Evolutionary conservation across 495 filamentous ascomycete species (phyloP).

Genomic region (Aspergillus carlsbadensis): DNA sequence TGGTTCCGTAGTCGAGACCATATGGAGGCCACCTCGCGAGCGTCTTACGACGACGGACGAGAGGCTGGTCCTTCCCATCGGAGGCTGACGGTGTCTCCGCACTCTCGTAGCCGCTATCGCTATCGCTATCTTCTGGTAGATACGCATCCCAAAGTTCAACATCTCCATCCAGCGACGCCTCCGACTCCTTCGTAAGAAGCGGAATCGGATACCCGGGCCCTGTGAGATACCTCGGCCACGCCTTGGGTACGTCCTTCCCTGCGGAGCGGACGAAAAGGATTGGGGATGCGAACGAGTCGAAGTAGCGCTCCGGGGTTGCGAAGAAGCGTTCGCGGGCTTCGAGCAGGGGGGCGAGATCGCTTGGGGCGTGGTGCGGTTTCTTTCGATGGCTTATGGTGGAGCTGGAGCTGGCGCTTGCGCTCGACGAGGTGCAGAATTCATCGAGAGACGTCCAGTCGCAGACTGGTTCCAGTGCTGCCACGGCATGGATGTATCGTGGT

Average conservation of each 20-base stretch:
- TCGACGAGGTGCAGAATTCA: constrained; percentile 29
- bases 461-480: constrained; percentile 36
- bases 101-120: constrained; percentile 13
- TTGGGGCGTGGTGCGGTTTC: constrained; percentile 22
- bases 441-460: constrained; percentile 44
- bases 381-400: constrained; percentile 3
- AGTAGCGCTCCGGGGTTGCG: constrained; percentile 45
- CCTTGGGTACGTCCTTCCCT: constrained; percentile 36
- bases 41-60: constrained; percentile 33
- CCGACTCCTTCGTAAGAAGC: constrained; percentile 18
- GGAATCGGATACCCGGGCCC: constrained; percentile 39
- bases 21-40: constrained; percentile 43
- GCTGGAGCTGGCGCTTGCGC: neutral
- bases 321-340: constrained; percentile 46
- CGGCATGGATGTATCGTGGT: constrained; percentile 39
- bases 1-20: constrained; percentile 36
- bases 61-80: neutral
- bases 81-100: neutral
- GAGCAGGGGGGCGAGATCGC: constrained; percentile 36
- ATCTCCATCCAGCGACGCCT: neutral
- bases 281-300: constrained; percentile 61
- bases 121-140: constrained; percentile 3
- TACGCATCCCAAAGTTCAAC: neutral
- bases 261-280: constrained; percentile 56
- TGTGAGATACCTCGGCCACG: constrained; percentile 34